Evolutionary conservation across 495 filamentous ascomycete genomes (phyloP).

Genomic region (Xylaria bambusicola): DNA sequence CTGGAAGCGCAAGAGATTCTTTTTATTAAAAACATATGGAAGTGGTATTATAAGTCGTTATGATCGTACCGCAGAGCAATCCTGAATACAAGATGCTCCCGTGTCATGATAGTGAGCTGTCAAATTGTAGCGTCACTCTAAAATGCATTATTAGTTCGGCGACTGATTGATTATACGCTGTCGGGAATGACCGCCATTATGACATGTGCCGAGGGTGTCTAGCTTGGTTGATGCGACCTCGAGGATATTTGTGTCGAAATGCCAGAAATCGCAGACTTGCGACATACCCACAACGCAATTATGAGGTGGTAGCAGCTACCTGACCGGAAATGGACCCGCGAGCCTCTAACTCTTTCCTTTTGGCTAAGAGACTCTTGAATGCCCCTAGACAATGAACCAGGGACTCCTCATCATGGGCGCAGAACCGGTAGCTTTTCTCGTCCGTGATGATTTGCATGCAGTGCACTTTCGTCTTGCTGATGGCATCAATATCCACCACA

Average conservation of each 20-base stretch:
- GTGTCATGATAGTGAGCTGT: constrained; percentile 12
- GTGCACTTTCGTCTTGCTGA: constrained; percentile 78
- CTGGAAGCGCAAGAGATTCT: neutral
- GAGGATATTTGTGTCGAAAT: neutral
- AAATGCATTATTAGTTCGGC: constrained; percentile 2
- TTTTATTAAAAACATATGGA: constrained; percentile 14
- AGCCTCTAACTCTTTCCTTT: constrained; percentile 58
- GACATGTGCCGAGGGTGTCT: neutral
- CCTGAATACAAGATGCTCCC: constrained; percentile 5
- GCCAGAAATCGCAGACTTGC: neutral
- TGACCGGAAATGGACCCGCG: constrained; percentile 36
- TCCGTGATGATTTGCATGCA: constrained; percentile 95
- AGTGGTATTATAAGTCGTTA: constrained; percentile 22
- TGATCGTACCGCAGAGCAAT: constrained; percentile 27
- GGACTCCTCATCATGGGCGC: constrained; percentile 76
- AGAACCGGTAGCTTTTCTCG: constrained; percentile 89
- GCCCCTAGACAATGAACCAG: constrained; percentile 85
- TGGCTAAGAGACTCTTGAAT: constrained; percentile 83
- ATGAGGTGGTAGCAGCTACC: constrained; percentile 13
- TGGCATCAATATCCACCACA: constrained; percentile 87
- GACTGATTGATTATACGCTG: neutral
- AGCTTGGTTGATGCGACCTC: neutral
- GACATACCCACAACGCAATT: neutral
- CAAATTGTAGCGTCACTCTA: constrained; percentile 2
- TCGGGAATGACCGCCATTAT: neutral